Conservation (phyloP, 1,139 yeast genomes). For the Pichia sorboxylosa region DNA sequence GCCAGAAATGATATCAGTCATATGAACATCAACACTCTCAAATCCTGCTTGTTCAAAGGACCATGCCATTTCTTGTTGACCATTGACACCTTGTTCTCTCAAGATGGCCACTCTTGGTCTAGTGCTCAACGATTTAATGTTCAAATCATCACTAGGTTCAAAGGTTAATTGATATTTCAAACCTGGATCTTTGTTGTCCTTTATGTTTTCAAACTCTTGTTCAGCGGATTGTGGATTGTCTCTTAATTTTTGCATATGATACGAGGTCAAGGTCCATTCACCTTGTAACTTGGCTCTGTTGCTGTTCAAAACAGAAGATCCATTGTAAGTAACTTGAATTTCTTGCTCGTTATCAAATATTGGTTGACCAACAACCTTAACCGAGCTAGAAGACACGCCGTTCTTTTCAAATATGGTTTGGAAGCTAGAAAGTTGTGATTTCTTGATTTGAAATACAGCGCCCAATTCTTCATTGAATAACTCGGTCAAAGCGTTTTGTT, state of each 20-base stretch:
- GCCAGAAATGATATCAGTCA: slow-evolving; percentile 82
- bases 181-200: slow-evolving; percentile 86
- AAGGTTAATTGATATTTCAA: slow-evolving; percentile 68
- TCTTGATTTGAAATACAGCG: slow-evolving; percentile 81
- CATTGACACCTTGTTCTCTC: slow-evolving; percentile 98
- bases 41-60: slow-evolving; percentile 93
- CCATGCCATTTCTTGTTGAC: slow-evolving; percentile 98
- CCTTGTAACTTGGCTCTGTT: slow-evolving; percentile 68
- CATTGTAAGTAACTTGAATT: slow-evolving; percentile 38
- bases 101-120: slow-evolving; percentile 90
- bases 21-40: slow-evolving; percentile 86
- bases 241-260: slow-evolving; percentile 80
- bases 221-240: slow-evolving; percentile 88
- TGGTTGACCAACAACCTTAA: slow-evolving; percentile 61
- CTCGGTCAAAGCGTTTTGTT: slow-evolving; percentile 34
- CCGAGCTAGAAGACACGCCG: slow-evolving; percentile 45
- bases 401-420: slow-evolving; percentile 39
- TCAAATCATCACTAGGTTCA: slow-evolving; percentile 36
- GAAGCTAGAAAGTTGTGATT: slow-evolving; percentile 43
- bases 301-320: slow-evolving; percentile 34
- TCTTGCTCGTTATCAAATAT: slow-evolving; percentile 39
- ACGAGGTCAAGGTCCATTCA: slow-evolving; percentile 82
- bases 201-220: slow-evolving; percentile 67
- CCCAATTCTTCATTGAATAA: slow-evolving; percentile 92
- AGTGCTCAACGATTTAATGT: slow-evolving; percentile 22